Evolutionary conservation across 2,329 filamentous ascomycete genomes (phyloP), one percentile per base, ranked within the genome.

Genomic region (Orbilia oligospora): DNA sequence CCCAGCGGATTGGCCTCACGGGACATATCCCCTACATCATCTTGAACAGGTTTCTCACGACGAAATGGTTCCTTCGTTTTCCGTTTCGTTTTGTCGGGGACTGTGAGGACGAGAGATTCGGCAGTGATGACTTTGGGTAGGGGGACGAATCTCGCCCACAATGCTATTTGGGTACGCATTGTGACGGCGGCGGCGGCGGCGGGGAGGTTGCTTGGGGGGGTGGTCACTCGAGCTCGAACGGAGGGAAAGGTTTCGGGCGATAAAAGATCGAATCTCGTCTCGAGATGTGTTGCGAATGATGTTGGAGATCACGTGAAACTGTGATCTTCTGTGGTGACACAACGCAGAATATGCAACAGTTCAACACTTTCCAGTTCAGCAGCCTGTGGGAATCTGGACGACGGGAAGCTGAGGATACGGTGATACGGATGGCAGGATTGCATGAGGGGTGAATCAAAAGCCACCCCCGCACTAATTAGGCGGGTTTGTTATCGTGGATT

Each of bases 1-100:
- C 85, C 84, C 79, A 84, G 82, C 20, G 73, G 73, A 18, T 77
- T 77, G 9, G 73, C 73, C n/a, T 71, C 67, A 18, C 53, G 67
- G 58, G 41, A 51, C 44, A 68, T 44, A 48, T 73, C 65, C 33
- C 70, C 76, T 22, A 79, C 75, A 48, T 63, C 41, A 46, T 71
- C 75, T 14, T 68, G 30, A 36, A 55, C 46, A n/a, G n/a, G 8
- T 14, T 48, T 55, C 30, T 58, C 53, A n/a, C 44, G 53, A 38
- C 46, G 27, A 36, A 36, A 36, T 3, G 22, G 22, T 24, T 33
- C 12, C 14, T 53, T 53, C 27, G 6, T n/a, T 63, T 68, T 55
- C 20, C 12, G n/a, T 38, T 46, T 41, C 9, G 10, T 51, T 49
- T 78, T 78, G 9, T 78, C 69, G 30, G 63, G 53, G 22, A 67